Percentiles rank a stretch among this genome's conserved stretches.
These are phyloP conservation scores for Coprinopsis strossmayeri DNA, from an alignment of 768 basidiomycete species.

Conservation along the genomic window DNA sequence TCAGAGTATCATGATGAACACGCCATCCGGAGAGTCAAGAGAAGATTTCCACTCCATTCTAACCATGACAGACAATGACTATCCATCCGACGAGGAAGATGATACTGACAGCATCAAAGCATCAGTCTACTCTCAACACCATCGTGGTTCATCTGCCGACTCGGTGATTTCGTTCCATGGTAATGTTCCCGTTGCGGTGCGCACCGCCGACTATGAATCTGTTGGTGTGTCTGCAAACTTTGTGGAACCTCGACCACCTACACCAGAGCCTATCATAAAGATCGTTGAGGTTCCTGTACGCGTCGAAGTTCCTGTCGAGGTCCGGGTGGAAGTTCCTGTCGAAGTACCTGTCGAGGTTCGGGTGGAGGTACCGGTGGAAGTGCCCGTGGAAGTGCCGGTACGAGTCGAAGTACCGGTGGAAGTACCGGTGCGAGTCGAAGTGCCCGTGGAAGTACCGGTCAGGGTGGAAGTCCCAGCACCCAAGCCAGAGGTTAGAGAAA, in stretches of 20 bases:
- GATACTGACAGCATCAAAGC: slow-evolving; percentile 76
- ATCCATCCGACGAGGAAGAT: slow-evolving; percentile 44
- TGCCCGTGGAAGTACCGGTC: slow-evolving; percentile 12
- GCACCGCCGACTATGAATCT: slow-evolving; percentile 43
- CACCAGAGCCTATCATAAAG: slow-evolving; percentile 28
- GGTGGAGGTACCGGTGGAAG: slow-evolving; percentile 12
- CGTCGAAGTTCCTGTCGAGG: slow-evolving; percentile 9
- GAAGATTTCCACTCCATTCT: slow-evolving; percentile 75
- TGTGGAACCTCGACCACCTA: slow-evolving; percentile 15
- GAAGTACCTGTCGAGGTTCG: slow-evolving; percentile 6
- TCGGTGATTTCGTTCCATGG: slow-evolving; percentile 30
- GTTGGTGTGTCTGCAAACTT: slow-evolving; percentile 33
- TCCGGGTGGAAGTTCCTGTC: slow-evolving; percentile 2
- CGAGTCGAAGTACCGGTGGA: slow-evolving; percentile 11
- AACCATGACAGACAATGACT: slow-evolving; percentile 66
- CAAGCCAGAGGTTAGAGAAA: slow-evolving; percentile 66
- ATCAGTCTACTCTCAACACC: slow-evolving; percentile 31
- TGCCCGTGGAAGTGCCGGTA: slow-evolving; percentile 6
- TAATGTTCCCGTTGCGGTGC: slow-evolving; percentile 13
- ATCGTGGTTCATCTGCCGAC: slow-evolving; percentile 17
- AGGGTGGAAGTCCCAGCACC: slow-evolving; percentile 29
- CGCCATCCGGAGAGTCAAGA: slow-evolving; percentile 49
- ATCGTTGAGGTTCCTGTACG: slow-evolving; percentile 9
- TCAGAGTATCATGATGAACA: slow-evolving; percentile 60
- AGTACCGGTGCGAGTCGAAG: slow-evolving; percentile 12